A percentile compares a stretch with the other conserved stretches of the same genome.
Evolutionary conservation across 352 stramenopile species (phyloP).

Genomic region (Phytophthora ohioensis): DNA sequence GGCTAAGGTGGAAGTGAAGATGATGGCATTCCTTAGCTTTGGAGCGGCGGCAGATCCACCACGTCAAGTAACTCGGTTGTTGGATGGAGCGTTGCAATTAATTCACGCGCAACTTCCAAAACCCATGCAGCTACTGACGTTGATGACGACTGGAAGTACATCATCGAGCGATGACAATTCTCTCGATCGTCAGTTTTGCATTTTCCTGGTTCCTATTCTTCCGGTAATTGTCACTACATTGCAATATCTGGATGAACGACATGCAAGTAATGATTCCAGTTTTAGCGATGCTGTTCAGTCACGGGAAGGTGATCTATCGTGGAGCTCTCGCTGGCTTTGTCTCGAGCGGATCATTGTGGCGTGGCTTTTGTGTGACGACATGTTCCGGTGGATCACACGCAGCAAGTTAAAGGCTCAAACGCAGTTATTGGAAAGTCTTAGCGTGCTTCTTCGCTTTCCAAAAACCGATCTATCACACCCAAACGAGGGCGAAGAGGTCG

Average conservation of each 20-base stretch:
- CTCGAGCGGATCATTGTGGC: conserved; percentile 45
- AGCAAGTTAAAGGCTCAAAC: conserved; percentile 46
- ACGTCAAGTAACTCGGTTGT: conserved; percentile 10
- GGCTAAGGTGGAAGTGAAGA: conserved; percentile 36
- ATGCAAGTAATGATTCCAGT: background rate
- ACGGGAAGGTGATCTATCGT: background rate
- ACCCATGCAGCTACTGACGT: conserved; percentile 9
- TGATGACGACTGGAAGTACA: background rate
- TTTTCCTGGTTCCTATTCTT: conserved; percentile 56
- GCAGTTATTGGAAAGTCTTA: conserved; percentile 44
- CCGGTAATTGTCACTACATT: conserved; percentile 32
- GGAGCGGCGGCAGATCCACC: background rate
- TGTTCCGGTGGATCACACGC: conserved; percentile 77
- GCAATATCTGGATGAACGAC: conserved; percentile 5
- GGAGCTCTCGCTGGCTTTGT: conserved; percentile 45
- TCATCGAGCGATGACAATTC: conserved; percentile 9
- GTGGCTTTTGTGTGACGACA: conserved; percentile 72
- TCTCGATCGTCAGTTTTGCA: conserved; percentile 64
- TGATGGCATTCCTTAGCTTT: conserved; percentile 42
- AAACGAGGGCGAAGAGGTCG: conserved; percentile 24
- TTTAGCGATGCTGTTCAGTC: background rate
- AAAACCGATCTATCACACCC: background rate
- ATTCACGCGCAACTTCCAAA: conserved; percentile 36
- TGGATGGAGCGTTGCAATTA: conserved; percentile 33
- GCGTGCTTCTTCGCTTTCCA: conserved; percentile 31